Conservation (phyloP, 805 yeast genomes). For the Starmerella bacillaris region DNA sequence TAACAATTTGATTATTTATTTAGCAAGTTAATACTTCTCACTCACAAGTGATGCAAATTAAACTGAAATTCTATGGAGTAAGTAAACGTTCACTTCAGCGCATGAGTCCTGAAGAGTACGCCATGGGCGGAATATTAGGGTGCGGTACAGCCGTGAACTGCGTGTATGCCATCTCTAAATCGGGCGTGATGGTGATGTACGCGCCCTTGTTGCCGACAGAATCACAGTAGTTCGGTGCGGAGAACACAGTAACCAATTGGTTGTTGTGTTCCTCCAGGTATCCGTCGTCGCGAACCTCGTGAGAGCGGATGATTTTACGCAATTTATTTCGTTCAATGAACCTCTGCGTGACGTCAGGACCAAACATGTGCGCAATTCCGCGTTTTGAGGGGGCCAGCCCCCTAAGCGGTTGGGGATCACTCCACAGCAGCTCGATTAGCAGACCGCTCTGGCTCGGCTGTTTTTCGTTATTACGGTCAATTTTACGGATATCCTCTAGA, state of each 20-base stretch:
- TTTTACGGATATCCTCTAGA: constrained; percentile 52
- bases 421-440: constrained; percentile 94
- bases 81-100: constrained; percentile 7
- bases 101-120: constrained; percentile 38
- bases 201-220: constrained; percentile 82
- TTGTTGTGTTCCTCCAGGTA: constrained; percentile 78
- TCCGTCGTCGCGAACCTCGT: constrained; percentile 87
- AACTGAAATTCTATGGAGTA: not conserved
- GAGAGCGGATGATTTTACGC: constrained; percentile 74
- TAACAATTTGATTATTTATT: too few species aligned
- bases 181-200: constrained; percentile 49
- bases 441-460: constrained; percentile 86
- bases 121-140: constrained; percentile 89
- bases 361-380: constrained; percentile 92
- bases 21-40: too few species aligned
- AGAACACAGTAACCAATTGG: constrained; percentile 75
- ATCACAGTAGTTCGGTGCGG: constrained; percentile 97
- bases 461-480: constrained; percentile 40
- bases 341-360: constrained; percentile 76
- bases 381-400: constrained; percentile 83
- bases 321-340: constrained; percentile 59
- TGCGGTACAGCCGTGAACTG: constrained; percentile 72
- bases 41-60: not conserved
- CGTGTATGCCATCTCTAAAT: constrained; percentile 33
- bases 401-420: constrained; percentile 67